Evolutionary conservation across 352 stramenopile genomes (phyloP).

Genomic region (Pythium phragmiticola): DNA sequence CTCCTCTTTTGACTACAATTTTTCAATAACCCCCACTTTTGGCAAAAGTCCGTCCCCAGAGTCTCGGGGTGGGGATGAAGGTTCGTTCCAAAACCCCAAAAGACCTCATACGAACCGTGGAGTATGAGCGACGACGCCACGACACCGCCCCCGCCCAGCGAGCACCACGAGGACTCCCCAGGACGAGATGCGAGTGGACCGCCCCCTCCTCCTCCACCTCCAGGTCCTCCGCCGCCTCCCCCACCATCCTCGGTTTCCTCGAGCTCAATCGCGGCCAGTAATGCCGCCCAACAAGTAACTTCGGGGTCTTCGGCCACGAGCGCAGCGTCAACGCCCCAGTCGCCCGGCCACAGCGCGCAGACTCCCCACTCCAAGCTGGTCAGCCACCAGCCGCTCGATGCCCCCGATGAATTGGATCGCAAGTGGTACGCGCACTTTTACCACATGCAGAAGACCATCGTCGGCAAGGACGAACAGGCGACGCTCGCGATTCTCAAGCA

Average conservation of each 20-base stretch:
- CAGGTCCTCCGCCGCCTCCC: conserved; percentile 33
- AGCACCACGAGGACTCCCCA: conserved; percentile 19
- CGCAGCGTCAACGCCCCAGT: conserved; percentile 29
- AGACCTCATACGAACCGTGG: too few relatives aligned
- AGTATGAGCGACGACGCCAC: conserved; percentile 22
- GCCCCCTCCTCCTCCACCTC: conserved; percentile 39
- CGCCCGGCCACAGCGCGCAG: conserved; percentile 27
- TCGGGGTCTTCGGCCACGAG: conserved; percentile 3
- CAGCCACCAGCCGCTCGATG: conserved; percentile 70
- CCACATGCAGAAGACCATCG: conserved; percentile 81
- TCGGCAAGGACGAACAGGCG: conserved; percentile 61
- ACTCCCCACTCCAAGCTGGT: conserved; percentile 72
- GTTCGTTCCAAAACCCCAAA: too few relatives aligned
- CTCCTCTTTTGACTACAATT: too few relatives aligned
- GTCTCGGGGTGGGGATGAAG: too few relatives aligned
- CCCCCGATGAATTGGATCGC: conserved; percentile 73
- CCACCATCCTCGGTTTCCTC: conserved; percentile 16
- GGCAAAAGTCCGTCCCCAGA: too few relatives aligned
- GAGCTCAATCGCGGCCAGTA: conserved; percentile 17
- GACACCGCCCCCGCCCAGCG: conserved; percentile 22
- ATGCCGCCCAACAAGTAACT: conserved; percentile 19
- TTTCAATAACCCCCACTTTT: too few relatives aligned
- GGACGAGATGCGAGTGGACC: conserved; percentile 8
- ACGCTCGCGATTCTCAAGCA: conserved; percentile 64
- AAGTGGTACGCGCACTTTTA: conserved; percentile 89